phyloP scores from a whole-genome alignment of 2,329 filamentous ascomycete genomes.

The Metarhizium rileyi region DNA sequence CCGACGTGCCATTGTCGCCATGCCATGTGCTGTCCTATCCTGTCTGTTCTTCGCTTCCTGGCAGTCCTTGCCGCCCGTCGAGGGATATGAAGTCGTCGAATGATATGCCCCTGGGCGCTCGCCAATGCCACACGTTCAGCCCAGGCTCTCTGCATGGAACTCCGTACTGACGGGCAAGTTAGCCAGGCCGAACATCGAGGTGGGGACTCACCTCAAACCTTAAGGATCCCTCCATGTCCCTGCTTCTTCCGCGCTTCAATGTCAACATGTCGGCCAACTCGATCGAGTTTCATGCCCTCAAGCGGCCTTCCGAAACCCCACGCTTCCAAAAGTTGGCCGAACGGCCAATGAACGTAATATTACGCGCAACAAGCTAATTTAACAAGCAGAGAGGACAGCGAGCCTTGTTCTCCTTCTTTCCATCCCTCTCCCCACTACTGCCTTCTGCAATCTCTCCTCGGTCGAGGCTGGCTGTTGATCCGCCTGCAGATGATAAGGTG shows the following conservation, averaged over 20 bases:
- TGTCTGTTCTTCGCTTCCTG: too few species aligned
- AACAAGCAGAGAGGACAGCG: not conserved
- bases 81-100: too few species aligned
- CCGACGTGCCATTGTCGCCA: too few species aligned
- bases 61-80: too few species aligned
- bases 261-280: conserved; percentile 5
- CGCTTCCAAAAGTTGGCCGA: conserved; percentile 4
- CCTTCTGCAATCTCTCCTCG: not conserved
- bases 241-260: not conserved
- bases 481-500: too few species aligned
- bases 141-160: too few species aligned
- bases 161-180: too few species aligned
- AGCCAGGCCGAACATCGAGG: not conserved
- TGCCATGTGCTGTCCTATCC: too few species aligned
- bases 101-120: too few species aligned
- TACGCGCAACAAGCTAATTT: too few species aligned
- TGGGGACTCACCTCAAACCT: conserved; percentile 1
- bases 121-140: too few species aligned
- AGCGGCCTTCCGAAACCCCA: conserved; percentile 1
- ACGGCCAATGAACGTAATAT: not conserved
- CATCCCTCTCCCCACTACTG: not conserved
- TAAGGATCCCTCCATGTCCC: not conserved
- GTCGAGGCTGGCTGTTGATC: too few species aligned
- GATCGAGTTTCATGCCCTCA: not conserved
- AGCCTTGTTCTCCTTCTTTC: not conserved